Evolutionary conservation across 2,329 filamentous ascomycete species (phyloP).

Genomic region (Magnaporthiopsis rhizophila): DNA sequence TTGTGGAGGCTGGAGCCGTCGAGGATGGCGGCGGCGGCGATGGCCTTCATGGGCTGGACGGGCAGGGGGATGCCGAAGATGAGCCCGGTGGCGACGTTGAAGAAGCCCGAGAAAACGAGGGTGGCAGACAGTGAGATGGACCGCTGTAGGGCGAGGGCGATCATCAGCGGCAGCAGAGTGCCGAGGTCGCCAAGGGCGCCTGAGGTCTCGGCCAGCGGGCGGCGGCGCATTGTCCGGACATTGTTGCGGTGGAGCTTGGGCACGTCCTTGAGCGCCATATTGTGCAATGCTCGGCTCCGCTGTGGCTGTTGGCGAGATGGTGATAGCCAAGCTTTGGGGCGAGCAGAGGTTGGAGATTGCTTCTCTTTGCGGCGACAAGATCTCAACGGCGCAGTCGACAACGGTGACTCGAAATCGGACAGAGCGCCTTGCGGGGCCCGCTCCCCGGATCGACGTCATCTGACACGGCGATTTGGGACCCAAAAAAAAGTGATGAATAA

Average conservation of each 20-base stretch:
- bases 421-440: too few relatives aligned
- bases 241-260: slow-evolving; percentile 36
- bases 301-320: too few relatives aligned
- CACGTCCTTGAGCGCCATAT: slow-evolving; percentile 19
- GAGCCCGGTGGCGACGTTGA: slow-evolving; percentile 75
- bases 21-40: slow-evolving; percentile 81
- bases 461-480: too few relatives aligned
- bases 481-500: too few relatives aligned
- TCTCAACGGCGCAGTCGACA: too few relatives aligned
- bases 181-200: slow-evolving; percentile 83
- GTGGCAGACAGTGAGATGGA: slow-evolving; percentile 79
- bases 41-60: slow-evolving; percentile 86
- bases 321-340: too few relatives aligned
- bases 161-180: slow-evolving; percentile 81
- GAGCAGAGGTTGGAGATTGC: too few relatives aligned
- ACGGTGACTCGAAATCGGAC: too few relatives aligned
- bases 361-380: too few relatives aligned
- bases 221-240: slow-evolving; percentile 35
- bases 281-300: not conserved
- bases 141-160: slow-evolving; percentile 69
- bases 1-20: slow-evolving; percentile 57
- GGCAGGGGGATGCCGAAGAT: slow-evolving; percentile 84
- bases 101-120: slow-evolving; percentile 79
- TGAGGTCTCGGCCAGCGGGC: slow-evolving; percentile 65
- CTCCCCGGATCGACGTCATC: too few relatives aligned